Base-by-base conservation (phyloP, 805 yeast species). In the Yamadazyma olivae region DNA sequence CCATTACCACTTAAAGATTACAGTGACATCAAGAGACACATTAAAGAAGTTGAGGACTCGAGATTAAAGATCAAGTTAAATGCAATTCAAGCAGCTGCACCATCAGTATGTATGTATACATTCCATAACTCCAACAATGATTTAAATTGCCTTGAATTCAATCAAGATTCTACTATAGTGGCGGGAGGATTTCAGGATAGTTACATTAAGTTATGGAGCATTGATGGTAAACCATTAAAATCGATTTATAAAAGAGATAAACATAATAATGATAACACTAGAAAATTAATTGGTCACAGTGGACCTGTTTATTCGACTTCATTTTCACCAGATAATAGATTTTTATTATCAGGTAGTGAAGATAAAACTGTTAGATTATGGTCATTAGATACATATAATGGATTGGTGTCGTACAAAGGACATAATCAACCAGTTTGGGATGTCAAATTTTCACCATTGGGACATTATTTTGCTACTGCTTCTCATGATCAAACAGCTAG, bases 381-480 rank as follows among this genome's bases (percentile, higher is more conserved):
- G 99, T 87, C 96, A 1, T 62, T 87, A 59, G 98, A 93, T 54
- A 84, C 97, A 1, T 87, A 77, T 56, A 79, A 95, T 1, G 81
- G 95, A 1, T 70, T 93, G 32, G 99, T 93, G 1, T 77, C 89
- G n/a, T 93, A 93, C 64, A 88, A 87, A 57, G 97, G 98, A 6
- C 99, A 93, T 56, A 87, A 81, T 51, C 95, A 87, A 48, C 98
- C 99, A 1, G 84, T 93, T 18, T 93, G 99, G 99, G 98, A 93
- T 56, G 97, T 93, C 6, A 77, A 83, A 50, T 93, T 88, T 54
- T 81, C 95, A 2, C 99, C 99, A 2, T 67, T 85, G 50, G 99
- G 99, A 4, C 98, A 93, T 63, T 93, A 93, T 64, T 93, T 93
- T 61, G 96, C 95, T n/a, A 90, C 97, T 0, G 96, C 95, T 0